Evolutionary conservation across 805 yeast species (phyloP).

Genomic region (Brettanomyces sp.): DNA sequence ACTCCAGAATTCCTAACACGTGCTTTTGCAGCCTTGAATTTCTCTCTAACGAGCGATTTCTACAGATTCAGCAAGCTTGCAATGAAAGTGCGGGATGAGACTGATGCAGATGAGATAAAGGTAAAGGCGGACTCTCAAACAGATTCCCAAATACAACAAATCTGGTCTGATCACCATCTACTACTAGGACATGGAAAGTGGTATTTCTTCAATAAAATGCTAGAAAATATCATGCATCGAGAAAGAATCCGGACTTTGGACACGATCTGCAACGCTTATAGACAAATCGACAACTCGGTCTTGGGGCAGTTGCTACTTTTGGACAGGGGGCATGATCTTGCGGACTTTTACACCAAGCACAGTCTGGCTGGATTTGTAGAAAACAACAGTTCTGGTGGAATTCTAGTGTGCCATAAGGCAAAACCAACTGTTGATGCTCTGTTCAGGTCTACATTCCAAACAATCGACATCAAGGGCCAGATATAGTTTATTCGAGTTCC

Average conservation of each 20-base stretch:
- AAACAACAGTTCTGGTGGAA: not conserved
- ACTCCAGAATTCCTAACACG: too few species aligned
- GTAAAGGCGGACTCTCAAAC: not conserved
- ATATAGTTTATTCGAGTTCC: slow-evolving; percentile 35
- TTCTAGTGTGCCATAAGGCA: slow-evolving; percentile 20
- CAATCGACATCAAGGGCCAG: slow-evolving; percentile 89
- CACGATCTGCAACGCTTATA: slow-evolving; percentile 48
- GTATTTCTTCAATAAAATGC: slow-evolving; percentile 24
- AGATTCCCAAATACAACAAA: not conserved
- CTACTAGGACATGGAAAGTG: slow-evolving; percentile 13
- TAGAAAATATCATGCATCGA: slow-evolving; percentile 46
- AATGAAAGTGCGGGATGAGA: slow-evolving; percentile 19
- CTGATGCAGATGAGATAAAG: slow-evolving; percentile 11
- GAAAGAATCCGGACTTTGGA: slow-evolving; percentile 50
- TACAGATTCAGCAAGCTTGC: slow-evolving; percentile 39
- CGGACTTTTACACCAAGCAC: slow-evolving; percentile 28
- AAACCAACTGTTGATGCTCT: slow-evolving; percentile 14
- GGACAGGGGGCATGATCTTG: slow-evolving; percentile 29
- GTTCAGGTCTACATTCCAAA: slow-evolving; percentile 31
- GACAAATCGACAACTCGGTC: slow-evolving; percentile 28
- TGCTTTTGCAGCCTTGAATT: slow-evolving; percentile 29
- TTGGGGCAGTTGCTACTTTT: slow-evolving; percentile 11
- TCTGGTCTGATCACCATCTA: slow-evolving; percentile 6
- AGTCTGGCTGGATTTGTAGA: not conserved
- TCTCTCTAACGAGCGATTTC: slow-evolving; percentile 36